phyloP scores from a whole-genome alignment of 768 basidiomycete species.

The Daedalea quercina region DNA sequence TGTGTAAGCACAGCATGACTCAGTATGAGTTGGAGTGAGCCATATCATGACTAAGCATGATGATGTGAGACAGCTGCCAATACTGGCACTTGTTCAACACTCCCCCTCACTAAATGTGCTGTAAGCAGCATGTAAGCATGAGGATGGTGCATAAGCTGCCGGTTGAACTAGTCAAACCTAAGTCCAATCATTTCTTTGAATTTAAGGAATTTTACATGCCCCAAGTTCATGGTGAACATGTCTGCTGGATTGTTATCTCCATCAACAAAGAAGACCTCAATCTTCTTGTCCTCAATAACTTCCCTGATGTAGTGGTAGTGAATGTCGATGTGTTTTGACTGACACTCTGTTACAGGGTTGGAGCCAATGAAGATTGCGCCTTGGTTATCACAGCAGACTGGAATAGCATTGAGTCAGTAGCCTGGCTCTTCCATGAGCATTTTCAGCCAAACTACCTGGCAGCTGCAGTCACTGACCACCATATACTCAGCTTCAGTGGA shows the following conservation, averaged over 20 bases:
- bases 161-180: too few species aligned
- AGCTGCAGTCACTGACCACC: not conserved
- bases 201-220: not conserved
- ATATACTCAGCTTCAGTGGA: conserved; percentile 5
- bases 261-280: not conserved
- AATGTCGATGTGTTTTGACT: conserved; percentile 4
- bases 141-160: too few species aligned
- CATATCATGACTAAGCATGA: too few species aligned
- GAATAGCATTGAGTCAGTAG: not conserved
- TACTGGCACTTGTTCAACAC: too few species aligned
- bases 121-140: too few species aligned
- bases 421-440: not conserved
- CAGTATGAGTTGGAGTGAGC: too few species aligned
- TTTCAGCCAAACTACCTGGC: conserved; percentile 3
- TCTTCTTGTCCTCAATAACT: not conserved
- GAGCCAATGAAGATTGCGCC: not conserved
- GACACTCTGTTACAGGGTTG: not conserved
- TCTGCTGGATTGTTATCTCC: not conserved
- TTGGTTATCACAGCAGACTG: conserved; percentile 4
- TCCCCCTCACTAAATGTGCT: too few species aligned
- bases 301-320: conserved; percentile 4
- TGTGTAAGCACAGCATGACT: too few species aligned
- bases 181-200: not conserved
- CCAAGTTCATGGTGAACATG: conserved; percentile 1
- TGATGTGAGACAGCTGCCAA: too few species aligned